Conservation (phyloP, 2,329 filamentous ascomycete species). For the Podosphaera fusca region DNA sequence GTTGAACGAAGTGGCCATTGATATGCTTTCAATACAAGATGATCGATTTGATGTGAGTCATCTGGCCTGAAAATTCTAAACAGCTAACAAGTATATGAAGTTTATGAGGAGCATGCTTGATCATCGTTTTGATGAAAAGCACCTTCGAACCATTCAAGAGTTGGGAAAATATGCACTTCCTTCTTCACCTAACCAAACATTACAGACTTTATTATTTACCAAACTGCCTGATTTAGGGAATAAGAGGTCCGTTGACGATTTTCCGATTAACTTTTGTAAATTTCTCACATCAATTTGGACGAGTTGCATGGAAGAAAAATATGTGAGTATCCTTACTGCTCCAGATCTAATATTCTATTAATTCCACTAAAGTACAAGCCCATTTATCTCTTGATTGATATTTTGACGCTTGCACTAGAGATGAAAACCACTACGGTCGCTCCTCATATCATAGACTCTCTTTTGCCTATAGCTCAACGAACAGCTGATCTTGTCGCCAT, state of each 20-base stretch:
- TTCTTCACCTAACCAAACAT: conserved; percentile 33
- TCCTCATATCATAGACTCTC: conserved; percentile 31
- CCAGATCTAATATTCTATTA: background rate
- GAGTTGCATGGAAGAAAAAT: conserved; percentile 38
- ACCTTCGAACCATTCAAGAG: conserved; percentile 42
- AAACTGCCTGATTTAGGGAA: conserved; percentile 35
- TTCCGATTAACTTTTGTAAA: conserved; percentile 38
- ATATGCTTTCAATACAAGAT: conserved; percentile 19
- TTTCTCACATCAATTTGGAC: conserved; percentile 45
- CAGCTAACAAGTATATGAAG: conserved; percentile 5
- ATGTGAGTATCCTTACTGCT: conserved; percentile 9
- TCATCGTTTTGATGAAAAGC: conserved; percentile 19
- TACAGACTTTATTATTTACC: conserved; percentile 46
- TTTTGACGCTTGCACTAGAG: conserved; percentile 39
- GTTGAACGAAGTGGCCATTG: conserved; percentile 16
- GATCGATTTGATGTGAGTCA: conserved; percentile 18
- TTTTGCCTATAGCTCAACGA: conserved; percentile 31
- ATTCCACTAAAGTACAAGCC: conserved; percentile 27
- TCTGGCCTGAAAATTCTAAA: background rate
- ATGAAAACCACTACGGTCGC: conserved; percentile 35
- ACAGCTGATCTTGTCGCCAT: conserved; percentile 31
- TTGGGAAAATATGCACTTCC: conserved; percentile 42
- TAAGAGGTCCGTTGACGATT: conserved; percentile 24
- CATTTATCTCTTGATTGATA: conserved; percentile 38
- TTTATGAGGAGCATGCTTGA: conserved; percentile 17